Evolutionary conservation across 495 filamentous ascomycete species (phyloP), one percentile per base, ranked within the genome.

Genomic region (Jackrogersella minutella): DNA sequence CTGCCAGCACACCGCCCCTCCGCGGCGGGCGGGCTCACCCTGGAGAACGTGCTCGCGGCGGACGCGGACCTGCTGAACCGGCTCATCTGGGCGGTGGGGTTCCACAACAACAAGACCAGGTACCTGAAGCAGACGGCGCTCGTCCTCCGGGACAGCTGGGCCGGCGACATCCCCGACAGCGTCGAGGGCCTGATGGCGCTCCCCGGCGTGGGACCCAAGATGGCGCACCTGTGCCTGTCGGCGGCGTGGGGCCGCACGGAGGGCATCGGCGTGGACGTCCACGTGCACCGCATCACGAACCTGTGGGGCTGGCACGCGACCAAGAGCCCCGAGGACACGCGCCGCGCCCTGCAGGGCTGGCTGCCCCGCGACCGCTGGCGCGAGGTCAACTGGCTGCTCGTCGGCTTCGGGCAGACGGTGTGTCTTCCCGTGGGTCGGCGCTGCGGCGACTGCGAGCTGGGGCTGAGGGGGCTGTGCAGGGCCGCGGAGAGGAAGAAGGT

Each of bases 191-290:
- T 99, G 14, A 88, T 88, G 72, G 83, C 86, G 5, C 85, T 99
- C 0, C 95, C 95, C 0, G 95, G 95, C 1, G 94, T 99, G 0
- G 95, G 95, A 0, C 95, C 95, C 5, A 99, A 99, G 78, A 99
- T 99, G 94, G 95, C 91, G 16, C 93, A 96, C 72, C 84, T 99
- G 3, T 97, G 92, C 76, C 86, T 98, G 84, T 89, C 80, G 9
- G 84, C 78, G 5, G 86, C 85, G 2, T 89, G 87, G 87, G 78
- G 77, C 53, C 73, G 81, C 21, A 82, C 82, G 5, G 81, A 86
- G 57, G 87, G 87, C 0, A 86, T 90, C 60, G 87, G 87, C 21
- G 87, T 90, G 30, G 87, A 90, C 74, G 86, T 89, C 30, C 86
- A 89, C 67, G 86, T 89, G 9, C 86, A 98, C 76, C 88, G 95